Conservation (phyloP, 164 flowering plant genomes). For the Vitis amurensis region DNA sequence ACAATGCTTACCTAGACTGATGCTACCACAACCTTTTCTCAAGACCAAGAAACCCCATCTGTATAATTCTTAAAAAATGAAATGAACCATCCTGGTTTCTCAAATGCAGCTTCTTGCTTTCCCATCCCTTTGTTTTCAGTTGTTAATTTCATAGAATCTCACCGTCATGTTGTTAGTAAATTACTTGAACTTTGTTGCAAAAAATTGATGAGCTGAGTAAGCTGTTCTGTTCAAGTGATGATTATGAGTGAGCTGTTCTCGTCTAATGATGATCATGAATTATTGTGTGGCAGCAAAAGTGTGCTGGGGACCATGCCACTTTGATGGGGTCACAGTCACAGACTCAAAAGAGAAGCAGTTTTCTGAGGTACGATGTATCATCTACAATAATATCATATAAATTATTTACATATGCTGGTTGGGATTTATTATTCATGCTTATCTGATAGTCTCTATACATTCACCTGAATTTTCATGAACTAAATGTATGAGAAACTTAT, state of each 20-base stretch:
- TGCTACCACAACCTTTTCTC: neutral
- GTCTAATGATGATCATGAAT: no score
- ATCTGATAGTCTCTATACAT: no score
- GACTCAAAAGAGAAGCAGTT: neutral
- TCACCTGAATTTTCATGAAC: neutral
- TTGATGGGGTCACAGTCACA: neutral
- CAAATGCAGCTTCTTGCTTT: neutral
- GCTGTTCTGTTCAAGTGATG: no score
- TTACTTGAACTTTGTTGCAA: neutral
- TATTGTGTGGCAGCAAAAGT: no score
- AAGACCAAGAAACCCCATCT: neutral
- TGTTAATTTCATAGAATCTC: neutral
- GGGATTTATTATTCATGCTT: no score
- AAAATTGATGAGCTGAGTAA: neutral
- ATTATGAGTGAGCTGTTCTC: no score
- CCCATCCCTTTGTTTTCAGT: neutral
- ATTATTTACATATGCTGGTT: no score
- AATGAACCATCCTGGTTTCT: neutral
- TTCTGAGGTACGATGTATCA: no score
- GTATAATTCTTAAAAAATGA: neutral
- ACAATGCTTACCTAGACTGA: neutral
- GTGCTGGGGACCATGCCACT: neutral
- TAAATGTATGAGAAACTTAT: neutral
- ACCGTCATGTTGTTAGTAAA: neutral
- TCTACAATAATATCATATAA: no score